Percentiles rank a stretch among this genome's conserved stretches.
phyloP scores from a whole-genome alignment of 331 rosid genomes.

The Spiraea crenata region DNA sequence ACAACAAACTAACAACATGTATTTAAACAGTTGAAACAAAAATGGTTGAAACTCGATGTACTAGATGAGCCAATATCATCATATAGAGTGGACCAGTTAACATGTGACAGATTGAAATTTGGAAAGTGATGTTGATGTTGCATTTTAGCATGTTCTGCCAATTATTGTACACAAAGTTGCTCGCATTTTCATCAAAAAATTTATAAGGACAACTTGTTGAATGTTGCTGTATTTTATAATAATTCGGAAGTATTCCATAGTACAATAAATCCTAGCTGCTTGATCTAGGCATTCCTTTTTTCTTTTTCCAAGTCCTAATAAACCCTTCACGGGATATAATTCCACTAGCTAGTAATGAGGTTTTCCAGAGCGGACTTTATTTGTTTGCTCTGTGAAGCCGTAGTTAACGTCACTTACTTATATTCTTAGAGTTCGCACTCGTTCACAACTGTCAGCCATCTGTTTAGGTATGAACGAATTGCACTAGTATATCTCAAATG shows the following conservation, averaged over 20 bases:
- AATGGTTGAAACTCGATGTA: neutral
- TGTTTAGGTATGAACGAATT: neutral
- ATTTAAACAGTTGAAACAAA: neutral
- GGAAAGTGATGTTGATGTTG: constrained; percentile 7
- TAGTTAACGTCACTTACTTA: too few species aligned
- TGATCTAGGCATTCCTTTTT: neutral
- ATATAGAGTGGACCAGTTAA: neutral
- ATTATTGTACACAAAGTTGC: constrained; percentile 3
- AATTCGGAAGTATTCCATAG: too few species aligned
- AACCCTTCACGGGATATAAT: neutral
- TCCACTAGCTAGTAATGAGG: too few species aligned
- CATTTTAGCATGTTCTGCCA: neutral
- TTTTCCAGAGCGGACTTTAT: too few species aligned
- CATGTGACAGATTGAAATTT: neutral
- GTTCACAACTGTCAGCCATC: neutral
- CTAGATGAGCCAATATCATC: too few species aligned
- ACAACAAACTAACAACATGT: neutral
- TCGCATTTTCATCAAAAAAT: neutral
- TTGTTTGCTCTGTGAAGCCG: too few species aligned
- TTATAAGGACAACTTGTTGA: neutral
- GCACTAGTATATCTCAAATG: too few species aligned
- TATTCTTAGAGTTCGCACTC: neutral
- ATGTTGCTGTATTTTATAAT: too few species aligned
- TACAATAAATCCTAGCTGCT: neutral
- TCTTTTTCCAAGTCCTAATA: neutral